Evolutionary conservation across 306 rosid species (phyloP).

Genomic region (Fragaria nilgerrensis): DNA sequence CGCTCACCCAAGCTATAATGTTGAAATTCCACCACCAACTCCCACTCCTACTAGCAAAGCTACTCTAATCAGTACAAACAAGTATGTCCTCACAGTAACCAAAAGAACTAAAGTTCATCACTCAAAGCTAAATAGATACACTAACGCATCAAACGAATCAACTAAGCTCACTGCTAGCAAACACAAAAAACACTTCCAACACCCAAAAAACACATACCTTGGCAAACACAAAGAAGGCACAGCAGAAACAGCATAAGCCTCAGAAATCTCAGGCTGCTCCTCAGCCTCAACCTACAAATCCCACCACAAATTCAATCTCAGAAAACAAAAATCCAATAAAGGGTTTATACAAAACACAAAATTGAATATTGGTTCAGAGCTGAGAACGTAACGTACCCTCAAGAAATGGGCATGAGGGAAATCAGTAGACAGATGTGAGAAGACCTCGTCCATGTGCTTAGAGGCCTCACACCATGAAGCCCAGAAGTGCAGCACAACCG

Average conservation of each 20-base stretch:
- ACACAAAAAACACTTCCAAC: not conserved
- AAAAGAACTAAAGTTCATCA: not conserved
- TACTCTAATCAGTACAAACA: not conserved
- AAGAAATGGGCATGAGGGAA: conserved; percentile 72
- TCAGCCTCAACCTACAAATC: conserved; percentile 84
- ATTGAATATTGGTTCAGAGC: not conserved
- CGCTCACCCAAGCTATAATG: not conserved
- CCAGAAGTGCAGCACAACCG: conserved; percentile 81
- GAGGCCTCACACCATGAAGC: conserved; percentile 99
- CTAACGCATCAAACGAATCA: not conserved
- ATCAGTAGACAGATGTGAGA: conserved; percentile 76
- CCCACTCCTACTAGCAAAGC: not conserved
- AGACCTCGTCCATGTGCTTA: conserved; percentile 90
- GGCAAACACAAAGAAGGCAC: conserved; percentile 81
- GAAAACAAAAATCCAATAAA: not conserved
- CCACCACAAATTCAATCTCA: not conserved
- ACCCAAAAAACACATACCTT: conserved; percentile 51
- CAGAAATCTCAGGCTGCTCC: conserved; percentile 85
- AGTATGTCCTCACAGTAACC: not conserved
- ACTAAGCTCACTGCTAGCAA: not conserved
- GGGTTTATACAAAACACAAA: not conserved
- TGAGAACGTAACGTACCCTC: conserved; percentile 47
- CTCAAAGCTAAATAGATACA: not conserved
- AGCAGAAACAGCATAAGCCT: conserved; percentile 79
- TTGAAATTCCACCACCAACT: not conserved